Base-by-base conservation (phyloP, 305 asterid species). In the Fraxinus sp. region DNA sequence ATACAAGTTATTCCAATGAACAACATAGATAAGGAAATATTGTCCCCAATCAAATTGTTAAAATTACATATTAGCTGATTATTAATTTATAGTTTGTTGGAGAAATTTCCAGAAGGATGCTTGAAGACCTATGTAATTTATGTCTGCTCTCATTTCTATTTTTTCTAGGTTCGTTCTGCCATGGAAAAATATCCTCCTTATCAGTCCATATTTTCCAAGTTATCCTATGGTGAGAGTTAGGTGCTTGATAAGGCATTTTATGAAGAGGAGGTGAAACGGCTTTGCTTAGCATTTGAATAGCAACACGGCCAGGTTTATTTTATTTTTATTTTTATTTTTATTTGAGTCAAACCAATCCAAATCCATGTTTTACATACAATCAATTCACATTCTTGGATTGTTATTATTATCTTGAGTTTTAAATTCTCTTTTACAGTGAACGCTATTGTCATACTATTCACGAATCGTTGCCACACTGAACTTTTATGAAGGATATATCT, bases 211-310 rank as follows among this genome's bases (percentile, higher is more conserved):
- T 94, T 96, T 83, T 37, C 94, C 6, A 94, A 91, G 93, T 70
- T 96, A 75, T 92, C 99, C 36, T 96, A 94, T 83, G 99, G 99
- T 18, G 99, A 94, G 91, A 96, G 98, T 86, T 98, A 96, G 91
- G 90, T 94, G 88, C 98, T 96, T 33, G 99, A 94, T 93, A 96
- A 96, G 94, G 98, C 99, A 87, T 94, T 96, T 79, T 96, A 94
- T 76, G 98, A 96, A 86, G 99, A 96, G 89, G 98, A 96, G 88
- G 99, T 96, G 81, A 96, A 96, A 87, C 92, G 97, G 10, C 98
- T 94, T 78, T 96, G 99, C 93, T 86, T 96, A 83, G 87, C 99
- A 10, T 96, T 94, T 84, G 99, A 96, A n/a, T n/a, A n/a, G n/a
- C n/a, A n/a, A n/a, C n/a, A n/a, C n/a, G n/a, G n/a, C n/a, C n/a